Evolutionary conservation across 2,329 filamentous ascomycete genomes (phyloP).

Genomic region (Fusarium pseudonygamai): DNA sequence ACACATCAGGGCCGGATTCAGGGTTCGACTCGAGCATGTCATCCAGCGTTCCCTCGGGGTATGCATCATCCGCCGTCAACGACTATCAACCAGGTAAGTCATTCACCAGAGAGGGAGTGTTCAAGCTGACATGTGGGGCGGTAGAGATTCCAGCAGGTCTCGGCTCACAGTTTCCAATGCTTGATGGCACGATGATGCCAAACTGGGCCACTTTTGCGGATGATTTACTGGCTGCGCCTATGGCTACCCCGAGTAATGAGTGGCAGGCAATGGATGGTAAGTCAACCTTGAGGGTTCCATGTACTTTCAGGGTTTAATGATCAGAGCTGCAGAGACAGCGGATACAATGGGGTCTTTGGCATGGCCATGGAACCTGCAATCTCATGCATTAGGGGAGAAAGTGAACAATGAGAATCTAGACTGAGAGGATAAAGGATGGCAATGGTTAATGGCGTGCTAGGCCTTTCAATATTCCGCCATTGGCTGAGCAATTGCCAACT

Average conservation of each 20-base stretch:
- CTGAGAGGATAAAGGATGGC: no score
- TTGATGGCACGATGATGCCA: neutral
- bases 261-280: constrained; percentile 17
- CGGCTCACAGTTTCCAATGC: neutral
- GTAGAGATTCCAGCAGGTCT: neutral
- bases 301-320: neutral
- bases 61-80: neutral
- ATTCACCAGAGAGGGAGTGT: neutral
- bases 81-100: neutral
- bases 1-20: neutral
- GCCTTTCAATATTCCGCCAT: no score
- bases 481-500: no score
- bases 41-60: fast-evolving
- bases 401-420: neutral
- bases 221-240: neutral
- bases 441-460: no score
- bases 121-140: neutral
- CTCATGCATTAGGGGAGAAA: neutral
- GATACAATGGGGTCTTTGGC: neutral
- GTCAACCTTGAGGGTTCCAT: neutral
- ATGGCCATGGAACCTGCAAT: constrained; percentile 10
- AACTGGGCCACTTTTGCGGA: constrained; percentile 5
- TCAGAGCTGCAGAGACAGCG: neutral
- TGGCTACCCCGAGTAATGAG: neutral
- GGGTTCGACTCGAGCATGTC: neutral